Conservation (phyloP, 208 protist genomes). For the Acanthamoeba sp. region DNA sequence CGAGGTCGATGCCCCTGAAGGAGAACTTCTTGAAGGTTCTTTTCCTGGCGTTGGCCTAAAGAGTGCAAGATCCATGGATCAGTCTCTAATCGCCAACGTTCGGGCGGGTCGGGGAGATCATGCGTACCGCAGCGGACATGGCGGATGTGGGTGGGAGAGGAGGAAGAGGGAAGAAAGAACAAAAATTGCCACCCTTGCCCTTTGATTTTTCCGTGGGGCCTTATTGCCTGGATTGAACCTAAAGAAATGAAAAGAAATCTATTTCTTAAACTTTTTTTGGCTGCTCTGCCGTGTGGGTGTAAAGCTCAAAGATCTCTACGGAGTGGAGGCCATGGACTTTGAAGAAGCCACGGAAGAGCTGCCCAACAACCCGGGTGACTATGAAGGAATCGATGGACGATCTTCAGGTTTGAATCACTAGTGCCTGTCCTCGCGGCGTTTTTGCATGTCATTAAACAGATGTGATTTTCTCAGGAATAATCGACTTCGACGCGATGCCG, state of each 20-base stretch:
- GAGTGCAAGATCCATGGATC: not conserved
- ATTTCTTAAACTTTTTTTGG: not conserved
- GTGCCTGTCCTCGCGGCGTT: not conserved
- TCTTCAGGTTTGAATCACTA: not conserved
- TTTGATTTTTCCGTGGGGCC: not conserved
- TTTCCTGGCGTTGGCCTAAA: conserved; percentile 4
- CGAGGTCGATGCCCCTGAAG: conserved; percentile 96
- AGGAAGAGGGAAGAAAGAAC: conserved; percentile 41
- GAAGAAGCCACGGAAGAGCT: not conserved
- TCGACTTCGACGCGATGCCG: conserved; percentile 28
- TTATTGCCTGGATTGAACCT: not conserved
- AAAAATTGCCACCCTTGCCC: not conserved
- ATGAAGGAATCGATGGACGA: conserved; percentile 6
- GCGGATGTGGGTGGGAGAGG: conserved; percentile 28
- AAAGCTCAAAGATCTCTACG: no score
- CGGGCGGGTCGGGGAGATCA: not conserved
- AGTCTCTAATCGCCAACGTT: not conserved
- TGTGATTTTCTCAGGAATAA: conserved; percentile 1
- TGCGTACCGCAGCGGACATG: conserved; percentile 15
- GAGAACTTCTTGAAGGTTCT: conserved; percentile 98
- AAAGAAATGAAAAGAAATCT: not conserved
- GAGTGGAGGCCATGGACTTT: not conserved
- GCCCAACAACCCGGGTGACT: conserved; percentile 16
- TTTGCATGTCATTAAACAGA: not conserved
- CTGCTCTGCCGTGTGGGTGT: no score